phyloP scores from a whole-genome alignment of 257 asterid genomes.

The Mentha longifolia region DNA sequence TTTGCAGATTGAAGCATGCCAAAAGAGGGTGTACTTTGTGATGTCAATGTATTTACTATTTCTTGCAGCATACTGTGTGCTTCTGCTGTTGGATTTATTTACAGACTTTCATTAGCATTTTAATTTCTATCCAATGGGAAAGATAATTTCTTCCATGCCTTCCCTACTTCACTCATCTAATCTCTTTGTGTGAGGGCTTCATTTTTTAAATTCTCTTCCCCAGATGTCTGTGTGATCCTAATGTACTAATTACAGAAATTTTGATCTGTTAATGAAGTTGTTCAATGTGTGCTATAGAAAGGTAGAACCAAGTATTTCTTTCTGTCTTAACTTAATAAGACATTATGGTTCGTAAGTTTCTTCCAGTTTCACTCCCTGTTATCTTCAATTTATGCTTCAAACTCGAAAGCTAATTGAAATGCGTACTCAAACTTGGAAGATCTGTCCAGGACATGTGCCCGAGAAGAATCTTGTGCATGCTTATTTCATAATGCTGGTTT shows the following conservation, averaged over 20 bases:
- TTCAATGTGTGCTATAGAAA: constrained; percentile 12
- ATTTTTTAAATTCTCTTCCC: background rate
- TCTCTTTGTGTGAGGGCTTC: background rate
- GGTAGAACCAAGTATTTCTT: background rate
- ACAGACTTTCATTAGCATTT: background rate
- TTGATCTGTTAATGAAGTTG: constrained; percentile 1
- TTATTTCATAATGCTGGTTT: background rate
- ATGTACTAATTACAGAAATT: background rate
- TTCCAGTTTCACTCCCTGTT: background rate
- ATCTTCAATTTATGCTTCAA: background rate
- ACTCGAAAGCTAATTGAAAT: background rate
- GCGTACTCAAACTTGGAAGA: background rate
- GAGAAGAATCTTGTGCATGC: background rate
- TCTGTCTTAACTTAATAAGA: no score
- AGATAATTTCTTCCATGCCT: background rate
- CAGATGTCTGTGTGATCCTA: background rate
- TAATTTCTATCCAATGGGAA: background rate
- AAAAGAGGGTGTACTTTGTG: background rate
- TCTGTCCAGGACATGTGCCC: no score
- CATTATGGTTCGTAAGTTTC: constrained; percentile 15
- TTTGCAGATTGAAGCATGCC: constrained; percentile 1
- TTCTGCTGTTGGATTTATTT: background rate
- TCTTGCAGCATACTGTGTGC: no score
- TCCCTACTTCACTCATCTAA: background rate
- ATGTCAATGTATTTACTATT: background rate